phyloP scores from a whole-genome alignment of 179 eudicot genomes.

The Sideroxylon spinosum region DNA sequence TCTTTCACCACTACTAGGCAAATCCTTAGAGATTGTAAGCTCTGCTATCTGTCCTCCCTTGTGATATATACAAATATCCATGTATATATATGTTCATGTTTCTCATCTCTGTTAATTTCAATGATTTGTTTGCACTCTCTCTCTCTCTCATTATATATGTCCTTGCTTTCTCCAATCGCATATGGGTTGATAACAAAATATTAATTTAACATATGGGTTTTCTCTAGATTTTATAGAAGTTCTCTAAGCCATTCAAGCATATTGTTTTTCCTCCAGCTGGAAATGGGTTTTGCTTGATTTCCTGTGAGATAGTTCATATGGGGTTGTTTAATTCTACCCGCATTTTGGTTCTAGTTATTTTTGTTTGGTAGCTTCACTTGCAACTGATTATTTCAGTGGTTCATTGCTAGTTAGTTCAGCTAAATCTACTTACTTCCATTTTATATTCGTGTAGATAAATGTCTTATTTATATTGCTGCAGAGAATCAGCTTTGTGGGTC shows the following conservation, averaged over 20 bases:
- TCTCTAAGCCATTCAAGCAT: not conserved
- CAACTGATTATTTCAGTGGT: not conserved
- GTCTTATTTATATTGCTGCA: not conserved
- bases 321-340: not conserved
- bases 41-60: not conserved
- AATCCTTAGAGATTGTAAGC: conserved; percentile 8
- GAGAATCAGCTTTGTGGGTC: not conserved
- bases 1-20: not conserved
- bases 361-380: not conserved
- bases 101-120: not conserved
- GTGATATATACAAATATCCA: not conserved
- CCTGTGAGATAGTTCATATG: not conserved
- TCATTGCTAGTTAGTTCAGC: not conserved
- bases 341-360: not conserved
- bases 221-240: not conserved
- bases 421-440: not conserved
- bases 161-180: not conserved
- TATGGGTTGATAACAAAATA: not conserved
- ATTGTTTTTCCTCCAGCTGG: not conserved
- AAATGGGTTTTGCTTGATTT: not conserved
- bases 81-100: not conserved
- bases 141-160: not conserved
- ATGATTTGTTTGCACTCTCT: not conserved
- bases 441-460: not conserved
- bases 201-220: not conserved